These are phyloP conservation scores for Anethum foeniculum DNA, from an alignment of 140 eudicot genomes.

Conservation along the genomic window DNA sequence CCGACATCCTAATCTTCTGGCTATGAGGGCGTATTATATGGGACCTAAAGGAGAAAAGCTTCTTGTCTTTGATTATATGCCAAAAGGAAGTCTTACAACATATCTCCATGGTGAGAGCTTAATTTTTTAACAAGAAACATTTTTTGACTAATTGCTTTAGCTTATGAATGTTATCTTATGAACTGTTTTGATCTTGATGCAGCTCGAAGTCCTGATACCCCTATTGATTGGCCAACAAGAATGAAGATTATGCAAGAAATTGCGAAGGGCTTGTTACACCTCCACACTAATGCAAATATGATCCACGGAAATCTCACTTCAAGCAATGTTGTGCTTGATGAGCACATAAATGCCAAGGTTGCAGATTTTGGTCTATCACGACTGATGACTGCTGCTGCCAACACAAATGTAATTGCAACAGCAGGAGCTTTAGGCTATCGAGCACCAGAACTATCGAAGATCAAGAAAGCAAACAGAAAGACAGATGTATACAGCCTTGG, in stretches of 20 bases:
- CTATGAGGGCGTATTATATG: constrained; percentile 76
- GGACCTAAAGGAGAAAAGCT: constrained; percentile 98
- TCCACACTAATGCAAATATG: constrained; percentile 55
- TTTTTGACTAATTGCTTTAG: background rate
- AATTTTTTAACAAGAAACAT: background rate
- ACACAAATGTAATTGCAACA: constrained; percentile 70
- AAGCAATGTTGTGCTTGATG: constrained; percentile 77
- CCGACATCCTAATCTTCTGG: constrained; percentile 70
- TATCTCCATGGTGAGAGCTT: constrained; percentile 63
- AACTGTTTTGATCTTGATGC: constrained; percentile 23
- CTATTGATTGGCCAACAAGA: constrained; percentile 64
- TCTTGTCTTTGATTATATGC: constrained; percentile 92
- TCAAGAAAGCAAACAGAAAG: constrained; percentile 84
- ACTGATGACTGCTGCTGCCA: constrained; percentile 78
- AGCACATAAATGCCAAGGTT: constrained; percentile 53
- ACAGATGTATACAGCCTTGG: constrained; percentile 94
- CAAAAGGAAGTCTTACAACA: constrained; percentile 76
- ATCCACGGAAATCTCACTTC: constrained; percentile 95
- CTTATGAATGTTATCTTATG: background rate
- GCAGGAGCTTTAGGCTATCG: constrained; percentile 87
- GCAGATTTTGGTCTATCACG: constrained; percentile 80
- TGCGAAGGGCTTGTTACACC: constrained; percentile 62
- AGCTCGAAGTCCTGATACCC: constrained; percentile 75
- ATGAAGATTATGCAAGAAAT: constrained; percentile 71
- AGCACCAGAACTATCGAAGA: constrained; percentile 89